These are phyloP conservation scores for Oropetium thomaeum DNA, from an alignment of 176 grass and related monocot species.

Conservation along the genomic window DNA sequence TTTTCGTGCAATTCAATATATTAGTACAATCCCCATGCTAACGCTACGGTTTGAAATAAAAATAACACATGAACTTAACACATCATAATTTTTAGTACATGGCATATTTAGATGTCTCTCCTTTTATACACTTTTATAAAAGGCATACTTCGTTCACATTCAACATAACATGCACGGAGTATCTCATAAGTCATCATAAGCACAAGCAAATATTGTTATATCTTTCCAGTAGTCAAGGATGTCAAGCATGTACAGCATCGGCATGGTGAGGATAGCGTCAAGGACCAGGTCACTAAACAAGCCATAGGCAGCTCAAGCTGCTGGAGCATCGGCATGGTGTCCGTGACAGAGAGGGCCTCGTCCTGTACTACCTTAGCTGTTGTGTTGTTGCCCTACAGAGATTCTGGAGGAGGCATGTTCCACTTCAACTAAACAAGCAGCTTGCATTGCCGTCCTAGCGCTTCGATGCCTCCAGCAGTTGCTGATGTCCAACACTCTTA, in stretches of 20 bases:
- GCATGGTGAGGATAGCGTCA: conserved; percentile 37
- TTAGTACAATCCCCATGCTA: too few relatives aligned
- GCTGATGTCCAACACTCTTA: conserved; percentile 55
- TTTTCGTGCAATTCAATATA: too few relatives aligned
- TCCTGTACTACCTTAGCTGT: conserved; percentile 24
- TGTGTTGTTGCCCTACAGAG: conserved; percentile 6
- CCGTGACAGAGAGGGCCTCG: conserved; percentile 41
- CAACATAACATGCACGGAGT: too few relatives aligned
- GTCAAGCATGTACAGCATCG: conserved; percentile 25
- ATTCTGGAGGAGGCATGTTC: conserved; percentile 51
- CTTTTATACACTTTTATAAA: too few relatives aligned
- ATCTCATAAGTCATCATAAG: too few relatives aligned
- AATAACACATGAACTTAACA: too few relatives aligned
- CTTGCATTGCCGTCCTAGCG: conserved; percentile 49
- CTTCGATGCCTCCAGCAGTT: conserved; percentile 50
- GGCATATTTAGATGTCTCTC: too few relatives aligned
- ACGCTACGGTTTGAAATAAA: too few relatives aligned
- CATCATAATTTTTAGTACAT: too few relatives aligned
- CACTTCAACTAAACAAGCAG: conserved; percentile 48
- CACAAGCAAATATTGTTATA: too few relatives aligned
- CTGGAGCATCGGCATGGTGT: conserved; percentile 43
- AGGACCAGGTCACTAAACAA: conserved; percentile 46
- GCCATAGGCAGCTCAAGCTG: conserved; percentile 53
- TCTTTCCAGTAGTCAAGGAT: conserved; percentile 59
- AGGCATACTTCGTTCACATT: too few relatives aligned